These are phyloP conservation scores for Parachlorella kessleri DNA, from an alignment of 139 green algal species.

Conservation along the genomic window DNA sequence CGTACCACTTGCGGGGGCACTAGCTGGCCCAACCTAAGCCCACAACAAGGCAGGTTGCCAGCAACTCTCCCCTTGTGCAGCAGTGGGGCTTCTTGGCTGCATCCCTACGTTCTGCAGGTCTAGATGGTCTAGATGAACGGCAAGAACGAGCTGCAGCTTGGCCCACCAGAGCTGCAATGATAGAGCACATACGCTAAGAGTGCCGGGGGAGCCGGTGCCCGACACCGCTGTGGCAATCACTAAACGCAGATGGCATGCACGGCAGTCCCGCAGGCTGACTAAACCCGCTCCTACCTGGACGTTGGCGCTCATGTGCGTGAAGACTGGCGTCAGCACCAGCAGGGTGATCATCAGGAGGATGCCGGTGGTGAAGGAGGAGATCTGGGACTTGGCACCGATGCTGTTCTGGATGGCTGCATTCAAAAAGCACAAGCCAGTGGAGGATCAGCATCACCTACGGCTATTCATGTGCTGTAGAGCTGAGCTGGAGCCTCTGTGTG, in stretches of 20 bases:
- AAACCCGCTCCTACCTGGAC: no score
- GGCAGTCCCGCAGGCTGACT: background rate
- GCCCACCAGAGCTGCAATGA: background rate
- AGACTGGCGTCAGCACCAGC: conserved; percentile 72
- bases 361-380: conserved; percentile 60
- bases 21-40: no score
- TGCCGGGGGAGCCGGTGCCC: no score
- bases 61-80: background rate
- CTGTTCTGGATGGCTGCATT: background rate
- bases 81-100: background rate
- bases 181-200: background rate
- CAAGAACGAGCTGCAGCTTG: conserved; percentile 1
- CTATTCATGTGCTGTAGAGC: background rate
- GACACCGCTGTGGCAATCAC: no score
- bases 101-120: background rate
- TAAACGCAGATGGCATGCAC: background rate
- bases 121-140: background rate
- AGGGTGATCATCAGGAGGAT: conserved; percentile 75
- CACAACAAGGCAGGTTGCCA: conserved; percentile 23
- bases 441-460: background rate
- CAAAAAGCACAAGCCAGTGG: background rate
- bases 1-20: background rate
- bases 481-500: background rate
- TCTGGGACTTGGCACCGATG: conserved; percentile 51
- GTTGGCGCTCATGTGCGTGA: conserved; percentile 74